These are phyloP conservation scores for Knoxdaviesia proteae DNA, from an alignment of 2,329 filamentous ascomycete genomes.

Conservation along the genomic window DNA sequence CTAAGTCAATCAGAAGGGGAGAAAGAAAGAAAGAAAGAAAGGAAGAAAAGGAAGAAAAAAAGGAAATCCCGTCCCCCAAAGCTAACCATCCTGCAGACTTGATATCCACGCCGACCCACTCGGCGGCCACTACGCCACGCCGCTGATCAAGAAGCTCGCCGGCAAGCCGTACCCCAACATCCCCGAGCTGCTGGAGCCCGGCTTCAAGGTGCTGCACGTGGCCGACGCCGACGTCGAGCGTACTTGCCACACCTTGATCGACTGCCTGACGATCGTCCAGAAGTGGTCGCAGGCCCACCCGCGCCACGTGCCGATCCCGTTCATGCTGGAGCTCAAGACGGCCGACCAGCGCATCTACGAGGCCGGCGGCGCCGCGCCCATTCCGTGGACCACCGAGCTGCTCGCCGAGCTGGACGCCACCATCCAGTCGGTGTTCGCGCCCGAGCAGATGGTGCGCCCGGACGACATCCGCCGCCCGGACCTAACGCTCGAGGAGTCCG, in stretches of 20 bases:
- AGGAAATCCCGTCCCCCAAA: not conserved
- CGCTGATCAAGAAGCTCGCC: conserved; percentile 18
- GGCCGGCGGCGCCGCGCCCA: conserved; percentile 14
- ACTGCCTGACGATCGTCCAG: conserved; percentile 21
- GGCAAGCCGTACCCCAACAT: conserved; percentile 17
- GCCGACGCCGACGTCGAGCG: conserved; percentile 24
- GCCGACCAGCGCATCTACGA: conserved; percentile 6
- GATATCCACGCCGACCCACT: conserved; percentile 26
- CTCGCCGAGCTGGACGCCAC: conserved; percentile 23
- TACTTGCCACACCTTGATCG: conserved; percentile 22
- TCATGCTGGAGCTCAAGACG: conserved; percentile 28
- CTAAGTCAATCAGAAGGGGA: too few species aligned
- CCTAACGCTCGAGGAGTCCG: conserved; percentile 22
- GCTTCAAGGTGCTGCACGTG: conserved; percentile 28
- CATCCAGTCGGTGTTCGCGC: conserved; percentile 20
- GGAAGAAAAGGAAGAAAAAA: too few species aligned
- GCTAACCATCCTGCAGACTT: conserved; percentile 8
- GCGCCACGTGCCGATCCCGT: conserved; percentile 21
- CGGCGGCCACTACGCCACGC: conserved; percentile 24
- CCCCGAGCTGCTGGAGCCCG: conserved; percentile 17
- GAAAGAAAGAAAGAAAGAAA: too few species aligned
- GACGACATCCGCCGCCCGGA: conserved; percentile 21
- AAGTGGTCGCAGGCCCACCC: conserved; percentile 21
- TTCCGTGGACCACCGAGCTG: conserved; percentile 19
- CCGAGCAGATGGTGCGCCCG: conserved; percentile 20